Conservation (phyloP, 768 basidiomycete species). For the Suillus bovinus region DNA sequence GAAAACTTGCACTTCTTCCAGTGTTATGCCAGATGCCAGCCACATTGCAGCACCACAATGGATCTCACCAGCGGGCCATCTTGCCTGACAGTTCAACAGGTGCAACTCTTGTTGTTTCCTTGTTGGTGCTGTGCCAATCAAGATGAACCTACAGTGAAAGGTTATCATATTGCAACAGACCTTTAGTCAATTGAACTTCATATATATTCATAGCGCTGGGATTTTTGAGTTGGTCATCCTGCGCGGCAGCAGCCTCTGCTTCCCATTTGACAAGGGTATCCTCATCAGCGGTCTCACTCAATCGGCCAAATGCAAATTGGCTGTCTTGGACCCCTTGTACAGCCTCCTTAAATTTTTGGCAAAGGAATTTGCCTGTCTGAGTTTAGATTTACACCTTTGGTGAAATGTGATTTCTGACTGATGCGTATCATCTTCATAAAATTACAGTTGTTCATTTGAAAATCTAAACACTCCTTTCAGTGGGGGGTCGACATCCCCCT, state of each 20-base stretch:
- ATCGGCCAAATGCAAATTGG: neutral
- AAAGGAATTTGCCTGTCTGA: neutral
- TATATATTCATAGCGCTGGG: conserved; percentile 1
- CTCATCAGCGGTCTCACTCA: neutral
- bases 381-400: neutral
- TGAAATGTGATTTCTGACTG: neutral
- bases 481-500: too few relatives aligned
- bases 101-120: neutral
- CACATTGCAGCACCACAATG: neutral
- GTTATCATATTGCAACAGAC: neutral
- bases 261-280: neutral
- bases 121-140: neutral
- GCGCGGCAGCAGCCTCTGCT: neutral
- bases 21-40: neutral
- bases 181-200: conserved; percentile 6
- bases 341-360: conserved; percentile 1
- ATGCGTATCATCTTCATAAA: conserved; percentile 21
- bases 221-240: neutral
- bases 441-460: too few relatives aligned
- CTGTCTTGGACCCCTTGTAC: neutral
- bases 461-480: too few relatives aligned
- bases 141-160: neutral
- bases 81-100: neutral
- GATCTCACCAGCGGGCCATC: neutral
- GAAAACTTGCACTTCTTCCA: neutral